Evolutionary conservation across 768 basidiomycete species (phyloP).

Genomic region (Amanita inopinata): DNA sequence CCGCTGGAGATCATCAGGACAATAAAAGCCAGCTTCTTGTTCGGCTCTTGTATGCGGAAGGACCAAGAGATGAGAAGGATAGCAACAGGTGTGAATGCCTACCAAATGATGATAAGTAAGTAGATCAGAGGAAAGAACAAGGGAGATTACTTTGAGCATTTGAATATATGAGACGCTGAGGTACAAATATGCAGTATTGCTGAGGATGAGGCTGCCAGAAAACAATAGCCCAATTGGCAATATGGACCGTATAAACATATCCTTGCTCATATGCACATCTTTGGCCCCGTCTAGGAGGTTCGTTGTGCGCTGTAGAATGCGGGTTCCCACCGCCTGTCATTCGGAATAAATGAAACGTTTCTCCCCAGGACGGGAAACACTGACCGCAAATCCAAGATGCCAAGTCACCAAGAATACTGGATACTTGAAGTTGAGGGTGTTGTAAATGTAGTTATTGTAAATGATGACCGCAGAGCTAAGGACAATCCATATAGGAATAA

Average conservation of each 20-base stretch:
- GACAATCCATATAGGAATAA: conserved; percentile 90
- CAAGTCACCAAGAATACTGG: conserved; percentile 92
- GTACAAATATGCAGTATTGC: conserved; percentile 89
- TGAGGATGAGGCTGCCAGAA: conserved; percentile 81
- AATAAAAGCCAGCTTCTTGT: conserved; percentile 68
- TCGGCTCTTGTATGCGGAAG: conserved; percentile 83
- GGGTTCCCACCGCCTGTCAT: conserved; percentile 70
- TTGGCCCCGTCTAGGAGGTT: conserved; percentile 67
- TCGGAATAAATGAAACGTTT: conserved; percentile 4
- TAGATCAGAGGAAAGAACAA: neutral
- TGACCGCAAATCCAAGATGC: conserved; percentile 65
- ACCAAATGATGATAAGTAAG: neutral
- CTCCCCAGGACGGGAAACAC: conserved; percentile 14
- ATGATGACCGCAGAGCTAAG: conserved; percentile 88
- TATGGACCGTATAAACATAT: conserved; percentile 76
- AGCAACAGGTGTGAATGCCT: conserved; percentile 88
- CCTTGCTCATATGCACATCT: conserved; percentile 70
- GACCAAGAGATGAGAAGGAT: conserved; percentile 91
- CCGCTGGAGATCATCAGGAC: conserved; percentile 87
- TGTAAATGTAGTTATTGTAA: conserved; percentile 91
- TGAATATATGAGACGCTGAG: conserved; percentile 93
- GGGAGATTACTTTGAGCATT: conserved; percentile 69
- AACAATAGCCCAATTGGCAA: conserved; percentile 92
- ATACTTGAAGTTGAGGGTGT: conserved; percentile 73
- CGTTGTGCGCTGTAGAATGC: conserved; percentile 76